Conservation (phyloP, 371 early-diverging fungal species). For the Mortierella sp. region DNA sequence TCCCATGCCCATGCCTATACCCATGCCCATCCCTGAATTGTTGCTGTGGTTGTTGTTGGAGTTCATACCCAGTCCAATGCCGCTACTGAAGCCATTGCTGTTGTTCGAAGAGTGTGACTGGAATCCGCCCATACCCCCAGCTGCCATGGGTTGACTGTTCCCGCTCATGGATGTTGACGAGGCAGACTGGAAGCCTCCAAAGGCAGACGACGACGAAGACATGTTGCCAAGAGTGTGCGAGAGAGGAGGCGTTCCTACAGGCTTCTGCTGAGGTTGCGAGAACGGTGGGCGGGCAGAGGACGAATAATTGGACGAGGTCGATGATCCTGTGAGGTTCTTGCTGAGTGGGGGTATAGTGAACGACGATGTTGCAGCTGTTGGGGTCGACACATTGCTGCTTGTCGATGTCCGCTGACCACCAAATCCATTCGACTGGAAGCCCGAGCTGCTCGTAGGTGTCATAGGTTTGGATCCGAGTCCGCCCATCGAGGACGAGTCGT, state of each 20-base stretch:
- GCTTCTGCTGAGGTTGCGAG: slow-evolving; percentile 55
- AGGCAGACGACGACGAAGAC: slow-evolving; percentile 45
- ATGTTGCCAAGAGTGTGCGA: slow-evolving; percentile 55
- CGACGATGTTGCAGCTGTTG: slow-evolving; percentile 38
- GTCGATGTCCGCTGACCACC: slow-evolving; percentile 9
- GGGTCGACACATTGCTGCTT: slow-evolving; percentile 14
- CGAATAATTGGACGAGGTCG: slow-evolving; percentile 18
- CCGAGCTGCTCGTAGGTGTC: slow-evolving; percentile 31
- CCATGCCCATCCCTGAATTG: neutral
- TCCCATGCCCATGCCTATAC: slow-evolving; percentile 6
- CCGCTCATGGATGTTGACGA: slow-evolving; percentile 17
- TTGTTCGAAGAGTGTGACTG: slow-evolving; percentile 31
- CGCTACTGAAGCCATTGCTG: slow-evolving; percentile 21
- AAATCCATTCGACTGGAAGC: slow-evolving; percentile 29
- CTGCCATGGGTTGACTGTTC: slow-evolving; percentile 25
- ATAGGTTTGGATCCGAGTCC: slow-evolving; percentile 37
- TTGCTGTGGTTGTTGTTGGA: slow-evolving; percentile 10
- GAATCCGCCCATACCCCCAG: slow-evolving; percentile 44
- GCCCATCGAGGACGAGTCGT: slow-evolving; percentile 22
- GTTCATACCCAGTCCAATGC: slow-evolving; percentile 36
- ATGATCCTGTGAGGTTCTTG: slow-evolving; percentile 30
- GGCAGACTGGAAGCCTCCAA: slow-evolving; percentile 56
- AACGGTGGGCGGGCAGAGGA: slow-evolving; percentile 33
- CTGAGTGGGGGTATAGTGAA: slow-evolving; percentile 56
- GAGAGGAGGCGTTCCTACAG: slow-evolving; percentile 43